Evolutionary conservation across 1,139 yeast species (phyloP).

Genomic region (Yamadazyma kanchanaburiensis): DNA sequence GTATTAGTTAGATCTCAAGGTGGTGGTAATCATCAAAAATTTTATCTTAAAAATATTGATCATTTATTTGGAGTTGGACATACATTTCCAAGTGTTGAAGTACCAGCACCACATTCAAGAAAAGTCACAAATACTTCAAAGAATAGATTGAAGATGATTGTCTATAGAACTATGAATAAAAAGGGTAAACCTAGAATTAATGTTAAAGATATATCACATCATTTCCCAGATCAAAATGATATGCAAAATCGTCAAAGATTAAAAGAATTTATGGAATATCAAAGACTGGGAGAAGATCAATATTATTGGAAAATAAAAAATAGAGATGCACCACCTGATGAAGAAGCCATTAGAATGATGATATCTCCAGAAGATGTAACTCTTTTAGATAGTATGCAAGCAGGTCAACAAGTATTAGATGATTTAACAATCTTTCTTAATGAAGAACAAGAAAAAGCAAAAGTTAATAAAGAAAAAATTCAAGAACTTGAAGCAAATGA

Average conservation of each 20-base stretch:
- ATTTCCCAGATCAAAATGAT: conserved; percentile 96
- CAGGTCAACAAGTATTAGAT: conserved; percentile 80
- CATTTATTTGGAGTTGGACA: conserved; percentile 88
- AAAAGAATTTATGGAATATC: conserved; percentile 98
- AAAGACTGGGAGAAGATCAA: conserved; percentile 90
- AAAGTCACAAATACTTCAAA: conserved; percentile 92
- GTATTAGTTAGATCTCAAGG: conserved; percentile 78
- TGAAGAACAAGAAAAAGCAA: conserved; percentile 18
- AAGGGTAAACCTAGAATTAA: conserved; percentile 72
- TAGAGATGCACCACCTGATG: conserved; percentile 63
- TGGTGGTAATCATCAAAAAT: conserved; percentile 50
- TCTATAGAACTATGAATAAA: conserved; percentile 79
- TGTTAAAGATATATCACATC: conserved; percentile 85
- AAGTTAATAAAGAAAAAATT: conserved; percentile 24
- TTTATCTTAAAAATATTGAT: conserved; percentile 59
- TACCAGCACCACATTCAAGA: conserved; percentile 97
- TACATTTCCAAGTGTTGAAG: conserved; percentile 86
- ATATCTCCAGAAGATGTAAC: conserved; percentile 91
- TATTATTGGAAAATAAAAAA: conserved; percentile 92
- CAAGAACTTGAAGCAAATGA: conserved; percentile 26
- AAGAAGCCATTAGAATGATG: conserved; percentile 79
- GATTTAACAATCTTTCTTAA: conserved; percentile 34
- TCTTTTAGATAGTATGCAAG: conserved; percentile 87
- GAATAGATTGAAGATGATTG: conserved; percentile 90
- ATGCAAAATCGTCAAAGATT: conserved; percentile 95